These are phyloP conservation scores for Priceomyces castillae DNA, from an alignment of 805 yeast genomes.

Conservation along the genomic window DNA sequence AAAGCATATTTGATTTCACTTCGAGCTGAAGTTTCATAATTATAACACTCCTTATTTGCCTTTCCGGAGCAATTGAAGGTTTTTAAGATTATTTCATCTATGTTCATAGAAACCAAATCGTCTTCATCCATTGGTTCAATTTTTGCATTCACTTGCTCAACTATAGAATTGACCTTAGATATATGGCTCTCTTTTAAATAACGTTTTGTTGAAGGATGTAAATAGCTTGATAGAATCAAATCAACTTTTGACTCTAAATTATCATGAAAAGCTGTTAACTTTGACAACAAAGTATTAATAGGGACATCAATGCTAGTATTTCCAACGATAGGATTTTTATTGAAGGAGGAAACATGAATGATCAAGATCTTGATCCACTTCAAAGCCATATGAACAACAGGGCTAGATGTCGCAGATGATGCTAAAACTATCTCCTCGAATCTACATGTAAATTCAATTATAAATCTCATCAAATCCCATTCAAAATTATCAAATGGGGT, in stretches of 20 bases:
- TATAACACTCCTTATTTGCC: conserved; percentile 22
- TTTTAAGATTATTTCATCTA: conserved; percentile 24
- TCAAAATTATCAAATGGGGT: conserved; percentile 9
- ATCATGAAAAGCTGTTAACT: conserved; percentile 11
- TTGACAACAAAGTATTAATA: conserved; percentile 6
- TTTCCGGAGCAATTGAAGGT: conserved; percentile 27
- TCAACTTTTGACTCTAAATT: conserved; percentile 14
- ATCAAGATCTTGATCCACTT: conserved; percentile 23
- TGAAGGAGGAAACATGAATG: conserved; percentile 13
- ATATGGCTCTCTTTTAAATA: conserved; percentile 17
- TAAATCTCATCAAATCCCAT: conserved; percentile 15
- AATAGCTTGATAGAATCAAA: conserved; percentile 15
- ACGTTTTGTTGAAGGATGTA: conserved; percentile 24
- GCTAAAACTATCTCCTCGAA: conserved; percentile 13
- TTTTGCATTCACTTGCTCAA: conserved; percentile 4
- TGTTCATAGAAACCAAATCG: conserved; percentile 3
- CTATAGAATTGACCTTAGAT: conserved; percentile 11
- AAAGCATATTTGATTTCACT: conserved; percentile 12
- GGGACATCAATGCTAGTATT: conserved; percentile 8
- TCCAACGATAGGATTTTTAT: conserved; percentile 1
- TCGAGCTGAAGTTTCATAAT: conserved; percentile 22
- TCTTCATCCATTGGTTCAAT: conserved; percentile 2
- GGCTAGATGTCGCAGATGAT: conserved; percentile 7
- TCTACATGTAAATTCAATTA: conserved; percentile 8
- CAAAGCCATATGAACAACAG: conserved; percentile 17